Evolutionary conservation across 768 basidiomycete genomes (phyloP), one percentile per base, ranked within the genome.

Genomic region (Xanthoconium stramineum): DNA sequence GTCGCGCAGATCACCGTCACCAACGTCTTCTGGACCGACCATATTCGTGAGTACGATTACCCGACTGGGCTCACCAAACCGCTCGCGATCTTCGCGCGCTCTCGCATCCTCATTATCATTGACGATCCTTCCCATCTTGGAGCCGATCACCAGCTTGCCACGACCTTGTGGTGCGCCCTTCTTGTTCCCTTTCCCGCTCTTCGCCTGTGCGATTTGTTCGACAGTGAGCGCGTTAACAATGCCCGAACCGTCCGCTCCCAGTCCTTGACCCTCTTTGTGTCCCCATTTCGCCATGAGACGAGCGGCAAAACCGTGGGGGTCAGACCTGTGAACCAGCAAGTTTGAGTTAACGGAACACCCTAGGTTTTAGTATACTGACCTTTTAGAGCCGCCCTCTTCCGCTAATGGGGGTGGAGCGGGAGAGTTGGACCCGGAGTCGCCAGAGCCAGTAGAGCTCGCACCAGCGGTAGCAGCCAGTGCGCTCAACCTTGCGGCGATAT

Each of bases 201-300:
- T 76, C 28, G 69, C 65, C 20, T 69, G 65, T 29, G 58, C 75
- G 55, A 78, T 61, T 52, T 88, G 86, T 66, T 95, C 90, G 20
- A 96, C 89, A 0, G 85, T 81, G 5, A 98, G 80, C 6, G 95
- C 93, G 55, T 95, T 89, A 43, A 95, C 84, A 44, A 98, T 95
- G 2, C 94, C 94, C 3, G 81, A 80, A 9, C 86, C 90, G 56
- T 90, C 84, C 0, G 81, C 86, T 35, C 96, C 96, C 2, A 98
- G 80, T 11, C 95, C 95, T 72, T 94, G 87, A 2, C 96, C 96
- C 69, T 92, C 91, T 68, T 91, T 89, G 69, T 97, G 93, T 0
- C 95, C 95, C 91, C 90, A 95, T 74, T 94, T 97, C 3, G 90
- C 91, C 94, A 97, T 96, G 62, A 96, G 68, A 35, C 90, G 86